Percentiles rank a stretch among this genome's conserved stretches.
Conservation (phyloP, 2,329 filamentous ascomycete genomes). For the Apiospora phragmitis region DNA sequence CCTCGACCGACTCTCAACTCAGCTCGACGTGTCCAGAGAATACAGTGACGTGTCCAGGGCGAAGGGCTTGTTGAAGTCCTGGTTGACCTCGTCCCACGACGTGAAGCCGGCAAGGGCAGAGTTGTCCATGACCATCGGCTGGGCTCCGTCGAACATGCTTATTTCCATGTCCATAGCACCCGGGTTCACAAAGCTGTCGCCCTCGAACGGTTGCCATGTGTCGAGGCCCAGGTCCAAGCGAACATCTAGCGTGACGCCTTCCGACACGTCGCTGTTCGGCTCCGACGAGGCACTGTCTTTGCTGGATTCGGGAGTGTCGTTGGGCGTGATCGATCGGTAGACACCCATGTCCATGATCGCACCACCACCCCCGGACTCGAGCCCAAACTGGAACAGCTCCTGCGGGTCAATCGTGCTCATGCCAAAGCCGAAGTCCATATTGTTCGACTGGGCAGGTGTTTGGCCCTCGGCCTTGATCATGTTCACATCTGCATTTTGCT, state of each 20-base stretch:
- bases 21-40: constrained; percentile 36
- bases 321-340: constrained; percentile 58
- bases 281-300: constrained; percentile 62
- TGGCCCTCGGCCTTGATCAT: constrained; percentile 27
- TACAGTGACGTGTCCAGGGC: constrained; percentile 49
- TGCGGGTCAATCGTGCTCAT: constrained; percentile 51
- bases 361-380: constrained; percentile 44
- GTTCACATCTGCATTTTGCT: constrained; percentile 20
- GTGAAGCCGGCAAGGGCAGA: constrained; percentile 27
- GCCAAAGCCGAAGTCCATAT: constrained; percentile 6
- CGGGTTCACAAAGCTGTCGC: constrained; percentile 45
- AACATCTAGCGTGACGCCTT: constrained; percentile 54
- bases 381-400: constrained; percentile 45
- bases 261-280: constrained; percentile 62
- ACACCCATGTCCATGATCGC: constrained; percentile 54
- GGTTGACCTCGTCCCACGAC: constrained; percentile 51
- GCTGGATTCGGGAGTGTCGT: constrained; percentile 65
- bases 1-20: neutral
- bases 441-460: constrained; percentile 32
- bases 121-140: constrained; percentile 28
- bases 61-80: constrained; percentile 55
- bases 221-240: constrained; percentile 37
- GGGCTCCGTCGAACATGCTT: constrained; percentile 21
- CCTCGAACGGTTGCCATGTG: constrained; percentile 52
- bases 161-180: constrained; percentile 35